Evolutionary conservation across 495 filamentous ascomycete genomes (phyloP).

Genomic region (Chlorociboria aeruginascens): DNA sequence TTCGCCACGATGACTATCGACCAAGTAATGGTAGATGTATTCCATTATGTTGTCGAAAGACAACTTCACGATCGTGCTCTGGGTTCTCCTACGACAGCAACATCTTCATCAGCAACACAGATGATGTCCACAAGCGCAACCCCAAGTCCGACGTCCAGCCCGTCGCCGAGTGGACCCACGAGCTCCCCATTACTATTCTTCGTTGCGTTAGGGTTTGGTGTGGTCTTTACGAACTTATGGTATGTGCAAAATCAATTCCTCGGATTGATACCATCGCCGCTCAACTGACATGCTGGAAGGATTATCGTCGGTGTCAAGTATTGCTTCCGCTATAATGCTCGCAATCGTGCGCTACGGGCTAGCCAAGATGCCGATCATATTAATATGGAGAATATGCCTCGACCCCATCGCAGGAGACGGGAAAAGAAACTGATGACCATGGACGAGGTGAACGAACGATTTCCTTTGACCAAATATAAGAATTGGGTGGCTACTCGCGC

Average conservation of each 20-base stretch:
- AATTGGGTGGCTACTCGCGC: conserved; percentile 79
- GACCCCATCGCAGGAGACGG: conserved; percentile 61
- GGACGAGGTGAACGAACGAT: conserved; percentile 96
- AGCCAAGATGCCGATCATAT: conserved; percentile 84
- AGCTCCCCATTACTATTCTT: conserved; percentile 91
- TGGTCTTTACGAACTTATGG: conserved; percentile 99
- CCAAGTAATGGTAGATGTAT: conserved; percentile 12
- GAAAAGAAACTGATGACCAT: conserved; percentile 98
- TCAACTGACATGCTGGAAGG: conserved; percentile 38
- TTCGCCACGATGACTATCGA: conserved; percentile 9
- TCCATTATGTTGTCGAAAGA: conserved; percentile 12
- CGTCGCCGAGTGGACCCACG: conserved; percentile 41
- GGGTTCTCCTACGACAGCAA: conserved; percentile 2
- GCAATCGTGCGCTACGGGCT: conserved; percentile 67
- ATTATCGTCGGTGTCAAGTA: conserved; percentile 99
- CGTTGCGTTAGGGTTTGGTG: conserved; percentile 92
- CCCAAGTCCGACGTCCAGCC: not conserved
- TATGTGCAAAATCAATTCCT: conserved; percentile 33
- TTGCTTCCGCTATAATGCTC: conserved; percentile 95
- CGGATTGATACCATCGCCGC: not conserved
- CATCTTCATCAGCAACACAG: not conserved
- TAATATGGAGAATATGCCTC: conserved; percentile 64
- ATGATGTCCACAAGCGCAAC: not conserved
- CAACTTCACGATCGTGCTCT: conserved; percentile 4
- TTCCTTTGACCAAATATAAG: conserved; percentile 93